Base-by-base conservation (phyloP, 305 asterid species). In the Andrographis paniculata region DNA sequence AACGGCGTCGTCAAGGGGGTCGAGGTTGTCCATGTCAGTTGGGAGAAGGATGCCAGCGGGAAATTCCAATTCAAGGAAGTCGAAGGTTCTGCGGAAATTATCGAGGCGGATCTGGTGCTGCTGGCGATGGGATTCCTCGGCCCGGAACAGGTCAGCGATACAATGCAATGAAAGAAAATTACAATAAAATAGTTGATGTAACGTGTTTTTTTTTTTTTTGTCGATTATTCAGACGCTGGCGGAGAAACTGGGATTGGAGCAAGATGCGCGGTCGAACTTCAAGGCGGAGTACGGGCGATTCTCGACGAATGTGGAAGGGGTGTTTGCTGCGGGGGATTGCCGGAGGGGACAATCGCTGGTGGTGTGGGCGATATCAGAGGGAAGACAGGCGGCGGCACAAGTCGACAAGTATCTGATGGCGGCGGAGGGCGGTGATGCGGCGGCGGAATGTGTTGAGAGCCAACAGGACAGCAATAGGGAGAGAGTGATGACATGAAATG, bases 81-180 rank as follows among this genome's bases (percentile, higher is more conserved):
- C 6, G 93, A 92, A 73, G 99, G 97, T 38, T 79, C 95, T 0
- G 94, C 84, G 66, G 95, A 92, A 80, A 81, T 79, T 12, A 69
- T 92, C 4, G 95, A 70, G 56, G 87, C 94, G 1, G 97, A 92
- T 68, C 50, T 92, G 20, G 97, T 84, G 57, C 50, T 92, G 42
- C 78, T 92, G 33, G 99, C 99, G 24, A 87, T 92, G 99, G 99
- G 99, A 3, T 92, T 92, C 79, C 94, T 92, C 56, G 97, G 99
- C 18, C 99, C 99, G 19, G 97, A 92, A 62, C 70, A 87, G 80
- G 99, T 92, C 58, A 77, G 91, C 70, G 13, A 4, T 24, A 17
- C 11, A 45, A 40, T 14, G 39, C 16, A 5, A 9, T 35, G 14
- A n/a, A n/a, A n/a, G n/a, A n/a, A n/a, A n/a, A 35, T n/a, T 36